A percentile compares a stretch with the other conserved stretches of the same genome.
Conservation (phyloP, 192 early-diverging fungal species). For the Coemansia aciculifera region DNA sequence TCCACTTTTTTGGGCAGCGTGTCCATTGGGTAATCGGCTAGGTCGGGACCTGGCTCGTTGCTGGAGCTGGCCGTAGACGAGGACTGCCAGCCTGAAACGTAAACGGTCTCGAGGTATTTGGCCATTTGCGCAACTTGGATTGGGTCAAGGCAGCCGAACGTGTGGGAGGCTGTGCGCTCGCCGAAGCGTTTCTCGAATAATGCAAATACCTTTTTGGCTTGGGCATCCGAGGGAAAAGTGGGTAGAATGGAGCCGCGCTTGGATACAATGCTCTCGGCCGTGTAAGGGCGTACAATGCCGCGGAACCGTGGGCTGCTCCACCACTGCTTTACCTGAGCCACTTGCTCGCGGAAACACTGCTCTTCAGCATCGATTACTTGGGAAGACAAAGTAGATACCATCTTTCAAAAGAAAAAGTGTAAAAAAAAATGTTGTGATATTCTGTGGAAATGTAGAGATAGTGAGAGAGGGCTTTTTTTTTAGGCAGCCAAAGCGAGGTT, state of each 20-base stretch:
- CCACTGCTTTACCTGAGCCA: conserved; percentile 82
- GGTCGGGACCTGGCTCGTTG: conserved; percentile 97
- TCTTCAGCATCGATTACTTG: conserved; percentile 58
- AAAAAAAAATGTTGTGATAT: neutral
- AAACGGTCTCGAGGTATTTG: conserved; percentile 94
- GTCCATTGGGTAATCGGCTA: conserved; percentile 98
- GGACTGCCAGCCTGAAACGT: conserved; percentile 98
- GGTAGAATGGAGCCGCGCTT: conserved; percentile 83
- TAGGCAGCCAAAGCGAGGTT: neutral
- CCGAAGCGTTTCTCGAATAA: conserved; percentile 76
- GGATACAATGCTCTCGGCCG: conserved; percentile 76
- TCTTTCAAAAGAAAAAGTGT: conserved; percentile 3
- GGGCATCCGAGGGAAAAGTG: conserved; percentile 76
- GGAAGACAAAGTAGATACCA: conserved; percentile 25
- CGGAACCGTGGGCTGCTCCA: conserved; percentile 84
- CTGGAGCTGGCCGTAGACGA: conserved; percentile 92
- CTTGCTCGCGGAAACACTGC: conserved; percentile 79
- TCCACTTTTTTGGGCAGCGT: conserved; percentile 98
- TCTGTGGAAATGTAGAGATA: neutral
- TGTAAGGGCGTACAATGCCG: conserved; percentile 81
- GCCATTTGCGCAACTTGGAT: conserved; percentile 96
- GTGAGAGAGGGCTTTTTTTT: neutral
- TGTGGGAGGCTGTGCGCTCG: conserved; percentile 80
- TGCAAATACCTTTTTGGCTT: conserved; percentile 93
- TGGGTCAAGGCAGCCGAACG: conserved; percentile 93